Conservation (phyloP, 192 early-diverging fungal species). For the Umbelopsis isabellina region DNA sequence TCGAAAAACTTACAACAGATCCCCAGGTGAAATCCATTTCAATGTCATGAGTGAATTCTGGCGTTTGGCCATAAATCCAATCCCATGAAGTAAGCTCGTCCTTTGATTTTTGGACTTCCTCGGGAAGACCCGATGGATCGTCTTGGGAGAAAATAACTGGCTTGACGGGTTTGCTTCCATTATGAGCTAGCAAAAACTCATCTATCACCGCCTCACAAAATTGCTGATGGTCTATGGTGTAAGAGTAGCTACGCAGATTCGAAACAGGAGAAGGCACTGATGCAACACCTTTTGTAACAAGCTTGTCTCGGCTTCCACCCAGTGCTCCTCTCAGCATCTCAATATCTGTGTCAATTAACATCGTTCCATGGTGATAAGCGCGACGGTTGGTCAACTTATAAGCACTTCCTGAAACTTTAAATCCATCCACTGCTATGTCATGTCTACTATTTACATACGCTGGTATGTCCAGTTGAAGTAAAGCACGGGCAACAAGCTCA, state of each 20-base stretch:
- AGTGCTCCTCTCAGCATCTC: conserved; percentile 31
- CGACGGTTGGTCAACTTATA: conserved; percentile 83
- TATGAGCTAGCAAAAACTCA: conserved; percentile 72
- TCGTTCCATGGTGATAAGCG: conserved; percentile 98
- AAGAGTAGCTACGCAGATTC: conserved; percentile 78
- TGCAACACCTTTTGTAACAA: conserved; percentile 77
- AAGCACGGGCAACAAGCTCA: conserved; percentile 72
- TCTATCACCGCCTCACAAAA: conserved; percentile 79
- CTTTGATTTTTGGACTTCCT: conserved; percentile 29
- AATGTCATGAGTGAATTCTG: conserved; percentile 75
- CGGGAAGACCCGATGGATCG: conserved; percentile 25
- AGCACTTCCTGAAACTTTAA: conserved; percentile 93
- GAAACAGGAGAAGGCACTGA: conserved; percentile 90
- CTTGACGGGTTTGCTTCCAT: conserved; percentile 29
- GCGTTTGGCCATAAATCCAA: conserved; percentile 93
- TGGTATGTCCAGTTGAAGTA: conserved; percentile 78
- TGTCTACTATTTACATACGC: conserved; percentile 84
- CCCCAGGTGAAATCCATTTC: conserved; percentile 58
- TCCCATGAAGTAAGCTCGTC: conserved; percentile 71
- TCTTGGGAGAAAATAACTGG: conserved; percentile 33
- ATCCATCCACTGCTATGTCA: conserved; percentile 84
- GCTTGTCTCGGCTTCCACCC: background rate
- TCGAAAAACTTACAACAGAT: conserved; percentile 47
- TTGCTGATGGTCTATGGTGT: conserved; percentile 77
- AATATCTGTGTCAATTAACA: conserved; percentile 93